Percentiles rank a stretch among this genome's conserved stretches.
Evolutionary conservation across 2,329 filamentous ascomycete genomes (phyloP).

Genomic region (Colletotrichum liriopes): DNA sequence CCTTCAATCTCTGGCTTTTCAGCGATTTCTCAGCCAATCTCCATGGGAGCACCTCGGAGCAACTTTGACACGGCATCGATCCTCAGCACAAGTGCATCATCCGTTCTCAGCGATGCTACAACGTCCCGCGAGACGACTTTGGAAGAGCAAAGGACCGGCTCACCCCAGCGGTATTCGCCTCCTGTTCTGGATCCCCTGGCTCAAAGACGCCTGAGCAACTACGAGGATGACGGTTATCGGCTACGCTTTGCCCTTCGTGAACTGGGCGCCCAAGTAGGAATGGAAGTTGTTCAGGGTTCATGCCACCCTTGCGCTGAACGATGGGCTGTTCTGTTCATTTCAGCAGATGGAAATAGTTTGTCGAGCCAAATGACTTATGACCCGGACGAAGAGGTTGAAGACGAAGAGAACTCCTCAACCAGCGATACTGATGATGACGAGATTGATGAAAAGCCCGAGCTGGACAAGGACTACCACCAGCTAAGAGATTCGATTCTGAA

Average conservation of each 20-base stretch:
- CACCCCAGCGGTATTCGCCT: constrained; percentile 70
- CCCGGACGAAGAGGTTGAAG: constrained; percentile 74
- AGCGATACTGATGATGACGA: constrained; percentile 76
- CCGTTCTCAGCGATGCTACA: constrained; percentile 78
- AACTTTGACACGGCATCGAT: constrained; percentile 79
- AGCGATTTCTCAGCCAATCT: constrained; percentile 77
- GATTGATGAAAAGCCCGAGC: constrained; percentile 71
- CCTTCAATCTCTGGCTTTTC: constrained; percentile 80
- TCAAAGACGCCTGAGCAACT: constrained; percentile 64
- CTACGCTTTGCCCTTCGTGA: constrained; percentile 79
- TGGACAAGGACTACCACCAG: constrained; percentile 86
- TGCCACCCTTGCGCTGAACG: constrained; percentile 86
- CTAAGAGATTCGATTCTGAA: constrained; percentile 85
- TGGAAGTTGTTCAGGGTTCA: constrained; percentile 75
- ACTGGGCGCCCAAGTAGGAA: constrained; percentile 76
- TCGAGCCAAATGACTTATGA: constrained; percentile 82
- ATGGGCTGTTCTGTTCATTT: constrained; percentile 87
- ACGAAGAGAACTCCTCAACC: constrained; percentile 73
- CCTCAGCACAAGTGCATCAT: constrained; percentile 81
- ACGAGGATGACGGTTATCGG: constrained; percentile 76
- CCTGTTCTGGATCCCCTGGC: constrained; percentile 62
- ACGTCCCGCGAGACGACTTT: constrained; percentile 76
- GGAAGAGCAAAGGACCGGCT: constrained; percentile 67
- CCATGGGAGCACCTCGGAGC: constrained; percentile 69
- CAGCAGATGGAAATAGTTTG: constrained; percentile 78